These are phyloP conservation scores for Cutaneotrichosporon cutaneum DNA, from an alignment of 1,284 basidiomycete genomes.

Conservation along the genomic window DNA sequence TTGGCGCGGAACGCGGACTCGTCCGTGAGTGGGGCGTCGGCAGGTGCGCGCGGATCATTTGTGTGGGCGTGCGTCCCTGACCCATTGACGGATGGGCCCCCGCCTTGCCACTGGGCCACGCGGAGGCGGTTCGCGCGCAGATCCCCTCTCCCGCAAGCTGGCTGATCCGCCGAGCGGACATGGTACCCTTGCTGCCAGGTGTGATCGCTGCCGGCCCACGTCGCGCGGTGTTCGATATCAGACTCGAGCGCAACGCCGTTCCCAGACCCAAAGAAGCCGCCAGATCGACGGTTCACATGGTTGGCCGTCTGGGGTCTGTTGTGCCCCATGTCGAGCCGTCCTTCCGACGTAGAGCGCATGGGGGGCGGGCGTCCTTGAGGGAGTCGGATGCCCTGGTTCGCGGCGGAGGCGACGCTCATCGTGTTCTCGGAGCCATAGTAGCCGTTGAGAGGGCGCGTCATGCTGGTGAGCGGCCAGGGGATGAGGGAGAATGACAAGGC, in stretches of 20 bases:
- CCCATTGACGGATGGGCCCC: neutral
- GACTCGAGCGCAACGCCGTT: neutral
- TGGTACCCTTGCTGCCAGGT: neutral
- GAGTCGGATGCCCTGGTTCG: neutral
- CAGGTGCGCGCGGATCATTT: neutral
- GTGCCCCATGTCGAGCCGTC: neutral
- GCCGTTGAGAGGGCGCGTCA: neutral
- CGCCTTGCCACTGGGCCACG: neutral
- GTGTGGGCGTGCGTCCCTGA: neutral
- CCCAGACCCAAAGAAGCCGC: neutral
- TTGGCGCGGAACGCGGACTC: neutral
- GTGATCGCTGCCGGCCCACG: constrained; percentile 2
- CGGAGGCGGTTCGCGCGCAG: neutral
- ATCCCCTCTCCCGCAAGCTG: neutral
- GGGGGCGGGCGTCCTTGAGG: neutral
- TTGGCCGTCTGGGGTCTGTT: neutral
- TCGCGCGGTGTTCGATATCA: neutral
- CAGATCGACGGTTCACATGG: neutral
- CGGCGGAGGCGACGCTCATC: neutral
- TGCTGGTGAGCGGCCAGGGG: neutral
- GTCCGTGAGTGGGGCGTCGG: neutral
- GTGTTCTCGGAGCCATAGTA: neutral
- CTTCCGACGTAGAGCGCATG: neutral
- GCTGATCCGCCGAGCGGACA: neutral
- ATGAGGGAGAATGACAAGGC: neutral